Evolutionary conservation across 768 basidiomycete genomes (phyloP).

Genomic region (Rhodotorula paludigena): DNA sequence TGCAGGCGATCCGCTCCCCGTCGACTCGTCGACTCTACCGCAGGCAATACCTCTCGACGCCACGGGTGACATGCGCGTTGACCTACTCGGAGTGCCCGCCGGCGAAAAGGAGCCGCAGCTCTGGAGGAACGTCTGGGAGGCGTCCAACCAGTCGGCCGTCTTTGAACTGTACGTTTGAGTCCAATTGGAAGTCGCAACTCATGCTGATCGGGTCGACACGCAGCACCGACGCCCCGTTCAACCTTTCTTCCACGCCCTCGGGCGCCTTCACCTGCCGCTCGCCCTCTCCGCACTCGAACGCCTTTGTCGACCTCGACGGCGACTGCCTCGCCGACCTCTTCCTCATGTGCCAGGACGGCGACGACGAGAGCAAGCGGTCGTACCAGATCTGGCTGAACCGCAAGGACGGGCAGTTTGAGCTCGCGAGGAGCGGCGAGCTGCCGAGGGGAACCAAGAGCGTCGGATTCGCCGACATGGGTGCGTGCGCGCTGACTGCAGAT

Average conservation of each 20-base stretch:
- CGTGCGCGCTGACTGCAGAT: slow-evolving; percentile 41
- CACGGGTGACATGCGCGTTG: slow-evolving; percentile 82
- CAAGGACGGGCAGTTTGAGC: slow-evolving; percentile 63
- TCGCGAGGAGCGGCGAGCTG: slow-evolving; percentile 63
- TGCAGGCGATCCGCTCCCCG: slow-evolving; percentile 24
- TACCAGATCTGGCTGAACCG: slow-evolving; percentile 93
- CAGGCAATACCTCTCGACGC: slow-evolving; percentile 85
- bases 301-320: slow-evolving; percentile 86
- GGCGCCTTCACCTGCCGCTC: slow-evolving; percentile 56
- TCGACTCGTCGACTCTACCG: slow-evolving; percentile 62
- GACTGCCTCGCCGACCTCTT: slow-evolving; percentile 94
- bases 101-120: slow-evolving; percentile 53
- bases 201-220: background rate
- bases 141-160: slow-evolving; percentile 55
- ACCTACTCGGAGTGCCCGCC: slow-evolving; percentile 67
- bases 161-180: slow-evolving; percentile 62
- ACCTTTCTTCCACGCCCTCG: slow-evolving; percentile 19
- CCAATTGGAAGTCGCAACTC: background rate
- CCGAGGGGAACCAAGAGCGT: slow-evolving; percentile 70
- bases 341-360: slow-evolving; percentile 59
- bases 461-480: slow-evolving; percentile 86
- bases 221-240: slow-evolving; percentile 32
- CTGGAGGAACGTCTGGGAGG: slow-evolving; percentile 78
- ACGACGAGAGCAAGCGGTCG: slow-evolving; percentile 44
- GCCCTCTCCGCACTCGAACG: slow-evolving; percentile 89